phyloP scores from a whole-genome alignment of 805 yeast species.

The Lipomyces japonicus region DNA sequence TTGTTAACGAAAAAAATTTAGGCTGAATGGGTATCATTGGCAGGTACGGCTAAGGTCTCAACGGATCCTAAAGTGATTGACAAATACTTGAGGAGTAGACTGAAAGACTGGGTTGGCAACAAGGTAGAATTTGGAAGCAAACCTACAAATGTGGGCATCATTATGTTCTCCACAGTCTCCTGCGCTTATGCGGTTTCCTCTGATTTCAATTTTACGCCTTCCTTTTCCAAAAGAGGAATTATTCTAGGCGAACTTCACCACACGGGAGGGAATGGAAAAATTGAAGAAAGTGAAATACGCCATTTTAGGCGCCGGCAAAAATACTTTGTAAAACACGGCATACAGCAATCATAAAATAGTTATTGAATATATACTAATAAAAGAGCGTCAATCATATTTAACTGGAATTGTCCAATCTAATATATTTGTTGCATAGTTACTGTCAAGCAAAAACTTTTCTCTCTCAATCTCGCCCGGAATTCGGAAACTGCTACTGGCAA shows the following conservation, averaged over 20 bases:
- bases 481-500: slow-evolving; percentile 11
- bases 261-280: slow-evolving; percentile 6
- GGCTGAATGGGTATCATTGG: slow-evolving; percentile 27
- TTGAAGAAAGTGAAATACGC: slow-evolving; percentile 14
- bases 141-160: slow-evolving; percentile 1
- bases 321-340: background rate
- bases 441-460: slow-evolving; percentile 15
- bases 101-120: slow-evolving; percentile 14
- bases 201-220: slow-evolving; percentile 17
- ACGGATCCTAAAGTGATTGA: slow-evolving; percentile 12
- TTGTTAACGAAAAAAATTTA: background rate
- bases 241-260: slow-evolving; percentile 16
- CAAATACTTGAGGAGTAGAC: slow-evolving; percentile 4
- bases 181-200: slow-evolving; percentile 18
- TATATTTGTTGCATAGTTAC: slow-evolving; percentile 7
- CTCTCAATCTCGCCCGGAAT: slow-evolving; percentile 25
- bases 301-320: slow-evolving; percentile 14
- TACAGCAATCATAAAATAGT: background rate
- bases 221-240: slow-evolving; percentile 5
- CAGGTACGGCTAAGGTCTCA: slow-evolving; percentile 18
- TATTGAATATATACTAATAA: background rate
- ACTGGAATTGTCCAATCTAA: slow-evolving; percentile 20
- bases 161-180: slow-evolving; percentile 11
- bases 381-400: too few species aligned
- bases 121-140: background rate